phyloP scores from a whole-genome alignment of 2,329 filamentous ascomycete genomes.

The Tothia fuscella region DNA sequence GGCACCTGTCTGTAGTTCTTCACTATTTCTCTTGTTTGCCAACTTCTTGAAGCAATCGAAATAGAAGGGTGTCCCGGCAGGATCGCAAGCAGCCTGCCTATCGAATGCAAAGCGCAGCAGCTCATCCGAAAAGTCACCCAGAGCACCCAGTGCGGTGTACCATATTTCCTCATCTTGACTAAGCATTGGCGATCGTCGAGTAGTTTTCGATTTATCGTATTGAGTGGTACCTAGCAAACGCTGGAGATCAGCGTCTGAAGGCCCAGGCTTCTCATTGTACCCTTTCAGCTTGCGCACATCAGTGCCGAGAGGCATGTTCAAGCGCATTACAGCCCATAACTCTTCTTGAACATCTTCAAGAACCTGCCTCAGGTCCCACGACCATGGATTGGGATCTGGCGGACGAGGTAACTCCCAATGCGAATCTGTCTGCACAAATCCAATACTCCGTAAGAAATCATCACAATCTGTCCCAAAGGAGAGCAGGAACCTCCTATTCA shows the following conservation, averaged over 20 bases:
- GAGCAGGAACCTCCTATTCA: conserved; percentile 53
- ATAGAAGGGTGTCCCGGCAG: conserved; percentile 45
- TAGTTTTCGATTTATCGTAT: conserved; percentile 10
- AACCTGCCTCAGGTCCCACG: conserved; percentile 4
- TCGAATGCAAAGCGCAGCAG: conserved; percentile 52
- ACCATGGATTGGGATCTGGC: conserved; percentile 3
- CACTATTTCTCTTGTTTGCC: conserved; percentile 42
- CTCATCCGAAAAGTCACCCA: conserved; percentile 49
- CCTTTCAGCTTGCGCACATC: conserved; percentile 2
- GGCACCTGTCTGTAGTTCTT: conserved; percentile 45
- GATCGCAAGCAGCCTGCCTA: conserved; percentile 46
- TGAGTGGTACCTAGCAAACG: conserved; percentile 3
- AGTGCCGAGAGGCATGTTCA: not conserved
- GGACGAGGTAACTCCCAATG: conserved; percentile 6
- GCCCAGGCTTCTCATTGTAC: not conserved
- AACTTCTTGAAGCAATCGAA: conserved; percentile 54
- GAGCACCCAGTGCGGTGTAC: conserved; percentile 51
- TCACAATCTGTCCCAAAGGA: conserved; percentile 52
- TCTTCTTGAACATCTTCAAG: conserved; percentile 12
- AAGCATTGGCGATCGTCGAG: conserved; percentile 14
- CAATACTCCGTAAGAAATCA: conserved; percentile 44
- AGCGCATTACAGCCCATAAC: conserved; percentile 7
- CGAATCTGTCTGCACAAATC: conserved; percentile 33
- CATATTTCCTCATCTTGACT: conserved; percentile 26
- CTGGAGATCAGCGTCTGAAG: conserved; percentile 8